phyloP scores from a whole-genome alignment of 106 monocot genomes.

The Posidonia australis region DNA sequence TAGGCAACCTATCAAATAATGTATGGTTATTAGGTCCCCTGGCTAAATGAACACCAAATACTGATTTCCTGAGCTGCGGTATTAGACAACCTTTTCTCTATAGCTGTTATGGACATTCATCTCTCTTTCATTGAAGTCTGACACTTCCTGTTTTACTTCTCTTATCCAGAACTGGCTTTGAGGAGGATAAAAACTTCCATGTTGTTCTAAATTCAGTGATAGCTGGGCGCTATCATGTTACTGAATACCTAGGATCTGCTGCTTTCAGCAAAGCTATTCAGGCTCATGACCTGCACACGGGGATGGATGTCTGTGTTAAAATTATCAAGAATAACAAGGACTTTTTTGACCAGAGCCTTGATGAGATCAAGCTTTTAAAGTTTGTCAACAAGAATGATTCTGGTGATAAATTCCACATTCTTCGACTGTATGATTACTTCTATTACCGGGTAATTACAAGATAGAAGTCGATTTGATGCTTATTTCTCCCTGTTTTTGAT shows the following conservation, averaged over 20 bases:
- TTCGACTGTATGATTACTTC: conserved; percentile 96
- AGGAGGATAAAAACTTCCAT: conserved; percentile 97
- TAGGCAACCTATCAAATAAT: too few species aligned
- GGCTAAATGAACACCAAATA: too few species aligned
- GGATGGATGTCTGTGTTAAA: conserved; percentile 97
- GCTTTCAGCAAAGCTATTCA: conserved; percentile 99
- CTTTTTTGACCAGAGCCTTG: conserved; percentile 99
- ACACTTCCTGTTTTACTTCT: neutral
- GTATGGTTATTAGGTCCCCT: too few species aligned
- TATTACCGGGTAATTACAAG: conserved; percentile 70
- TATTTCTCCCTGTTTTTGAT: neutral
- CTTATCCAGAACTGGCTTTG: conserved; percentile 86
- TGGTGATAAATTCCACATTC: conserved; percentile 85
- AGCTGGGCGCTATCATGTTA: conserved; percentile 97
- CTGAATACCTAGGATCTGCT: conserved; percentile 92
- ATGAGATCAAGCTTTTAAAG: conserved; percentile 99
- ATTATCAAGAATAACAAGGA: conserved; percentile 99
- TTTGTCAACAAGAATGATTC: conserved; percentile 98
- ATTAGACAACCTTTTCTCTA: too few species aligned
- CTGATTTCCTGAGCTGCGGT: too few species aligned
- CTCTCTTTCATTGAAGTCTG: neutral
- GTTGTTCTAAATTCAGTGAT: conserved; percentile 98
- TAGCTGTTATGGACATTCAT: too few species aligned
- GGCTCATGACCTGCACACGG: conserved; percentile 97
- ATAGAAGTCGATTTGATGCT: neutral